Conservation (phyloP, 176 grass and related monocot genomes). For the Miscanthus lutarioriparius region DNA sequence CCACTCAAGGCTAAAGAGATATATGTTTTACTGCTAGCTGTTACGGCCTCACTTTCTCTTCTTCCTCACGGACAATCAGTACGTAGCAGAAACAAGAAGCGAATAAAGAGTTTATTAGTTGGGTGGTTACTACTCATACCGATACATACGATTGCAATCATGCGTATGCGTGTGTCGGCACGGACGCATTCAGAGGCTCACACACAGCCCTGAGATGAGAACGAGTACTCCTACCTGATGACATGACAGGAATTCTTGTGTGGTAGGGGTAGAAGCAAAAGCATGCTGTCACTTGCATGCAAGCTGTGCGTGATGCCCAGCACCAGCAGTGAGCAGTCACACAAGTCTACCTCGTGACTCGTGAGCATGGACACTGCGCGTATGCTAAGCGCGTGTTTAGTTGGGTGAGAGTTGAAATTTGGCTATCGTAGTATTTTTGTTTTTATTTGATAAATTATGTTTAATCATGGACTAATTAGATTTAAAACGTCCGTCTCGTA, state of each 20-base stretch:
- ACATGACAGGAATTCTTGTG: slow-evolving; percentile 5
- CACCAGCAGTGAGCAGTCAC: neutral
- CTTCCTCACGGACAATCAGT: neutral
- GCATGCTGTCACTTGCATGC: neutral
- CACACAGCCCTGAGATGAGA: neutral
- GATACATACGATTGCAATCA: too few species aligned
- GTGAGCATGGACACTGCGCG: neutral
- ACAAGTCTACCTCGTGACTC: slow-evolving; percentile 16
- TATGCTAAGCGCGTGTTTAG: too few species aligned
- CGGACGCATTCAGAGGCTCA: neutral
- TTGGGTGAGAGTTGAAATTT: too few species aligned
- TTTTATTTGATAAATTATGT: too few species aligned
- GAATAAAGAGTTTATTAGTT: neutral
- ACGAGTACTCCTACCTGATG: neutral
- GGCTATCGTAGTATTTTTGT: too few species aligned
- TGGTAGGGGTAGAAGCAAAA: neutral
- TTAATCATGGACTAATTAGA: too few species aligned
- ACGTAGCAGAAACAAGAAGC: neutral
- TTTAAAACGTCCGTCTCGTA: too few species aligned
- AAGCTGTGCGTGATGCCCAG: neutral
- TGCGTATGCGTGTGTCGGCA: slow-evolving; percentile 13
- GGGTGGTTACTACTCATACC: neutral
- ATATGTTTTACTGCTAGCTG: slow-evolving; percentile 11
- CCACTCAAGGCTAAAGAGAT: slow-evolving; percentile 41
- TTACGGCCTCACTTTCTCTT: neutral